A percentile compares a stretch with the other conserved stretches of the same genome.
phyloP scores from a whole-genome alignment of 1,139 yeast genomes.

The Geotrichum aggregatum region DNA sequence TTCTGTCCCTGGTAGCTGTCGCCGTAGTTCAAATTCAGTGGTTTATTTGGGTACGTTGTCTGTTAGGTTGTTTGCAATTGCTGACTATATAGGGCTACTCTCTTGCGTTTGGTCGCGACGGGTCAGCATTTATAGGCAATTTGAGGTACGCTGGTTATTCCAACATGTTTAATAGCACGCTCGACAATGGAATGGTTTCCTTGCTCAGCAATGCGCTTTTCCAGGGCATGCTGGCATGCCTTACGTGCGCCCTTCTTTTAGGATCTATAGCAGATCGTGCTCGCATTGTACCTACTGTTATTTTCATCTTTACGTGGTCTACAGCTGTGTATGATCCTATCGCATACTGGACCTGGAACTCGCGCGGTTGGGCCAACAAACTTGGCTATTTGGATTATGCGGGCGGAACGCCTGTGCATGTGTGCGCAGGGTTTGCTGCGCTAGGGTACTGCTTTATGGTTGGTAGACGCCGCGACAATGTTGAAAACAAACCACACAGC shows the following conservation, averaged over 20 bases:
- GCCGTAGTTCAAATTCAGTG: constrained; percentile 51
- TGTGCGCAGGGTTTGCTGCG: constrained; percentile 57
- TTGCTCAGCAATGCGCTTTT: constrained; percentile 39
- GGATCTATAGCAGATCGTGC: constrained; percentile 62
- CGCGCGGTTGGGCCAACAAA: constrained; percentile 51
- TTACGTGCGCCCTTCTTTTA: constrained; percentile 52
- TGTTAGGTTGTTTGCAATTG: neutral
- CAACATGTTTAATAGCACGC: constrained; percentile 36
- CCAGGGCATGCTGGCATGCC: constrained; percentile 44
- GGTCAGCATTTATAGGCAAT: constrained; percentile 48
- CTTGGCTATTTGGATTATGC: constrained; percentile 59
- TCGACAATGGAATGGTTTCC: constrained; percentile 43
- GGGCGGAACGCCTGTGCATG: constrained; percentile 62
- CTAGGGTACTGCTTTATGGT: constrained; percentile 56
- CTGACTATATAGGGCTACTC: constrained; percentile 54
- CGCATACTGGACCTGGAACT: constrained; percentile 64
- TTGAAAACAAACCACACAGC: constrained; percentile 30
- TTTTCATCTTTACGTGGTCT: constrained; percentile 55
- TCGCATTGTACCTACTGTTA: constrained; percentile 49
- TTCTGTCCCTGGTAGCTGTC: constrained; percentile 46
- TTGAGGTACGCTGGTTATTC: constrained; percentile 44
- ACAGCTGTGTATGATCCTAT: constrained; percentile 58
- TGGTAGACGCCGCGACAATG: constrained; percentile 40
- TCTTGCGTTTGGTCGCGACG: constrained; percentile 42
- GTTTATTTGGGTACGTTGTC: constrained; percentile 37